A percentile compares a stretch with the other conserved stretches of the same genome.
These are phyloP conservation scores for Phytophthora tubulina DNA, from an alignment of 352 stramenopile genomes.

Conservation along the genomic window DNA sequence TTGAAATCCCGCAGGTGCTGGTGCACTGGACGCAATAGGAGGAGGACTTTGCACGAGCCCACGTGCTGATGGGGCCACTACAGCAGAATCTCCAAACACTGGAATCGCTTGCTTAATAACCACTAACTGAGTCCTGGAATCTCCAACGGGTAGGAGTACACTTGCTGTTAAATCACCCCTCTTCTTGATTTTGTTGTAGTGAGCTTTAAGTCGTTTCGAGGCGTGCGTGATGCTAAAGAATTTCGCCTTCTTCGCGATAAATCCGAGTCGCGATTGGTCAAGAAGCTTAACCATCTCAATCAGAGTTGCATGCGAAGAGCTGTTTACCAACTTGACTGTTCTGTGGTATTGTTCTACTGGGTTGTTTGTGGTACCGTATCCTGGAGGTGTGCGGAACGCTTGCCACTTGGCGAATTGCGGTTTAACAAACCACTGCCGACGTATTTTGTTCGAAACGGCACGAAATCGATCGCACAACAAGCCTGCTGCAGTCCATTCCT, in stretches of 20 bases:
- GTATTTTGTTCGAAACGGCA: not conserved
- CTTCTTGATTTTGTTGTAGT: constrained; percentile 18
- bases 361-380: constrained; percentile 3
- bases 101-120: too few species aligned
- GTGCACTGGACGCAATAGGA: too few species aligned
- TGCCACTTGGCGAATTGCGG: constrained; percentile 7
- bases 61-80: too few species aligned
- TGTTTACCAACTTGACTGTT: constrained; percentile 10
- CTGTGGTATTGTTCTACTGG: constrained; percentile 19
- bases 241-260: not conserved
- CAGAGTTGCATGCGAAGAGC: not conserved
- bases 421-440: constrained; percentile 11
- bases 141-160: too few species aligned
- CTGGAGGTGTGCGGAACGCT: constrained; percentile 10
- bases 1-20: too few species aligned
- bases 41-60: too few species aligned
- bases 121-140: too few species aligned
- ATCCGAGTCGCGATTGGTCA: constrained; percentile 10
- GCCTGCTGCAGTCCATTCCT: not conserved
- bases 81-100: too few species aligned
- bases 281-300: constrained; percentile 15
- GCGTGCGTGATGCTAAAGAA: constrained; percentile 4
- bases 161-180: too few species aligned
- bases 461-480: constrained; percentile 2
- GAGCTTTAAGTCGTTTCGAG: constrained; percentile 11